phyloP scores from a whole-genome alignment of 768 basidiomycete genomes.

The Phylloporus scabripes region DNA sequence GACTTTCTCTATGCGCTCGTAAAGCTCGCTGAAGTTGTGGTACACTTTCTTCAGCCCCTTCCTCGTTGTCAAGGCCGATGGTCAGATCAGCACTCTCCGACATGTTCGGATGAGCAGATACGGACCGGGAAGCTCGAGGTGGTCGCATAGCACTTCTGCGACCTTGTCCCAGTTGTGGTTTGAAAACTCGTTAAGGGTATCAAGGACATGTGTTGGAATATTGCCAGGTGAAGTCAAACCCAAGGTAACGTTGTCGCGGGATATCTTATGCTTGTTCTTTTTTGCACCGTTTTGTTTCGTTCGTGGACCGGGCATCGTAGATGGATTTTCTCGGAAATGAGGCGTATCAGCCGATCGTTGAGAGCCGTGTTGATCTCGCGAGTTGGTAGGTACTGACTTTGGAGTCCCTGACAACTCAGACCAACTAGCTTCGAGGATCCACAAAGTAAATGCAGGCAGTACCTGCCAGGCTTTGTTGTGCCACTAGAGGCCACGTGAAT shows the following conservation, averaged over 20 bases:
- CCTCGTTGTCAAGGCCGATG: constrained; percentile 47
- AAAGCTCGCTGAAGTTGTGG: constrained; percentile 49
- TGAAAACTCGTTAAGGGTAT: constrained; percentile 13
- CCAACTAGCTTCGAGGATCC: too few relatives aligned
- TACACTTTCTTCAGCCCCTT: constrained; percentile 62
- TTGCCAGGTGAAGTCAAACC: neutral
- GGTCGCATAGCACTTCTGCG: constrained; percentile 42
- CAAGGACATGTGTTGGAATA: constrained; percentile 3
- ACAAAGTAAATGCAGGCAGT: too few relatives aligned
- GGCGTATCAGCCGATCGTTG: neutral
- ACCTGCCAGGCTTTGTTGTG: too few relatives aligned
- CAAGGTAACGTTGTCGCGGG: neutral
- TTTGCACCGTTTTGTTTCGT: constrained; percentile 16
- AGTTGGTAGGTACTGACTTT: too few relatives aligned
- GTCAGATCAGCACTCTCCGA: neutral
- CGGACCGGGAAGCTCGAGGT: constrained; percentile 52
- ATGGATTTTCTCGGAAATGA: neutral
- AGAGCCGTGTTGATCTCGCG: neutral
- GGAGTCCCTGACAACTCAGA: too few relatives aligned
- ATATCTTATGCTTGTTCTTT: constrained; percentile 11
- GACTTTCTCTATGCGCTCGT: constrained; percentile 43
- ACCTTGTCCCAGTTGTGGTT: constrained; percentile 46
- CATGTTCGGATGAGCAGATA: neutral
- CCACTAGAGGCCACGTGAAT: too few relatives aligned
- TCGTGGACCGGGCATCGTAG: constrained; percentile 21